Evolutionary conservation across 2,329 filamentous ascomycete genomes (phyloP).

Genomic region (Pseudocercospora fuligena): DNA sequence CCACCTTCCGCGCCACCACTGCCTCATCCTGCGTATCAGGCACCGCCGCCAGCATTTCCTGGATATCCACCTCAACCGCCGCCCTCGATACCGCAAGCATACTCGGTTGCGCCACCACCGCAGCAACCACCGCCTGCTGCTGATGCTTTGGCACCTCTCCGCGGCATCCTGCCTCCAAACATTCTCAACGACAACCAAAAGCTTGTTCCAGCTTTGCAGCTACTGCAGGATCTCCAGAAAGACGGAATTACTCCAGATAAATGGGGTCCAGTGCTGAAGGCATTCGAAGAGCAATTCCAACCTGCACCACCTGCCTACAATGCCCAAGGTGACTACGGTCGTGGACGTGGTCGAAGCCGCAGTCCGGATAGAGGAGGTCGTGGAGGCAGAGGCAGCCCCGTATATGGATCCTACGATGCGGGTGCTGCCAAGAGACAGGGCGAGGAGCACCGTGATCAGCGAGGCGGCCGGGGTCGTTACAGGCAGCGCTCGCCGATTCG

Average conservation of each 20-base stretch:
- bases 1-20: constrained; percentile 26
- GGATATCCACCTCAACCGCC: constrained; percentile 39
- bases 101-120: constrained; percentile 61
- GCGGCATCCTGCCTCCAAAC: constrained; percentile 42
- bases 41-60: constrained; percentile 30
- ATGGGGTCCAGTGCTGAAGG: constrained; percentile 64
- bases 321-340: constrained; percentile 46
- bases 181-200: constrained; percentile 49
- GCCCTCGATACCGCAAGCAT: constrained; percentile 41
- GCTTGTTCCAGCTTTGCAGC: constrained; percentile 71
- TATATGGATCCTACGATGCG: constrained; percentile 73
- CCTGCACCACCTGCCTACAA: constrained; percentile 25
- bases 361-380: constrained; percentile 71
- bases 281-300: constrained; percentile 47
- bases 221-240: constrained; percentile 75
- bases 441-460: constrained; percentile 29
- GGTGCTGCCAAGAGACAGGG: constrained; percentile 29
- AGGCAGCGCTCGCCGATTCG: constrained; percentile 82
- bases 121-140: constrained; percentile 51
- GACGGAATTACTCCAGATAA: constrained; percentile 79
- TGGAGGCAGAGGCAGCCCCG: constrained; percentile 65
- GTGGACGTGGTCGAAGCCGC: constrained; percentile 67
- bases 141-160: constrained; percentile 38
- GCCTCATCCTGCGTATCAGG: constrained; percentile 26
- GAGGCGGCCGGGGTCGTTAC: constrained; percentile 67